phyloP scores from a whole-genome alignment of 768 basidiomycete species.

The Phlegmacium glaucopus region DNA sequence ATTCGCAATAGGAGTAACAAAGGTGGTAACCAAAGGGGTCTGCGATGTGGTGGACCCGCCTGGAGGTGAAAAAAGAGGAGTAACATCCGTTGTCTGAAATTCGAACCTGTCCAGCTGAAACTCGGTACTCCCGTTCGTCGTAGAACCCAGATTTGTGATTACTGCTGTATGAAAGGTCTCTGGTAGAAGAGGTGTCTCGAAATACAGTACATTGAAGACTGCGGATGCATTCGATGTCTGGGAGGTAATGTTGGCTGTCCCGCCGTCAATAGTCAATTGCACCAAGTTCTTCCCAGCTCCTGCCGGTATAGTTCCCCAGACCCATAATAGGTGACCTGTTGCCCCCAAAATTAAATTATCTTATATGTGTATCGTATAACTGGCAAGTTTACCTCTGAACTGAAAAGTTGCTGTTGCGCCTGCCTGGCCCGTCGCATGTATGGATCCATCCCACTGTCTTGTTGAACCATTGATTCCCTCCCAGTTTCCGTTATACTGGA shows the following conservation, averaged over 20 bases:
- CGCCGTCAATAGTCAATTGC: slow-evolving; percentile 14
- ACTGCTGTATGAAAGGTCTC: slow-evolving; percentile 15
- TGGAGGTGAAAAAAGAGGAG: slow-evolving; percentile 8
- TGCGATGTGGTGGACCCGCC: neutral
- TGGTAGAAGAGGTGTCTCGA: slow-evolving; percentile 6
- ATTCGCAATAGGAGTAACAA: too few relatives aligned
- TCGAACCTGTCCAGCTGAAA: slow-evolving; percentile 18
- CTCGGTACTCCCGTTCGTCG: slow-evolving; percentile 11
- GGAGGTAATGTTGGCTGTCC: slow-evolving; percentile 4
- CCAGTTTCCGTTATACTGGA: slow-evolving; percentile 16
- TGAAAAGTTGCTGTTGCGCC: slow-evolving; percentile 22
- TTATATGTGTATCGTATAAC: too few relatives aligned
- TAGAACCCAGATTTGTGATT: slow-evolving; percentile 16
- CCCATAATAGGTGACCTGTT: slow-evolving; percentile 15
- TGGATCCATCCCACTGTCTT: slow-evolving; percentile 16
- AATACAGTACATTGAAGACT: slow-evolving; percentile 13
- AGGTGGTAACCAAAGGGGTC: neutral
- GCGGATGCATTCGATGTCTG: slow-evolving; percentile 17
- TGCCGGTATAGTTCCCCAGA: slow-evolving; percentile 18
- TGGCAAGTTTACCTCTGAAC: slow-evolving; percentile 19
- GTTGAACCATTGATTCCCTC: slow-evolving; percentile 12
- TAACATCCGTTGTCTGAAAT: slow-evolving; percentile 13
- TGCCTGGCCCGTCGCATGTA: slow-evolving; percentile 12
- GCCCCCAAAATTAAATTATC: too few relatives aligned
- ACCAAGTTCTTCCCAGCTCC: slow-evolving; percentile 12